Base-by-base conservation (phyloP, 257 asterid species). In the Coffea eugenioides region DNA sequence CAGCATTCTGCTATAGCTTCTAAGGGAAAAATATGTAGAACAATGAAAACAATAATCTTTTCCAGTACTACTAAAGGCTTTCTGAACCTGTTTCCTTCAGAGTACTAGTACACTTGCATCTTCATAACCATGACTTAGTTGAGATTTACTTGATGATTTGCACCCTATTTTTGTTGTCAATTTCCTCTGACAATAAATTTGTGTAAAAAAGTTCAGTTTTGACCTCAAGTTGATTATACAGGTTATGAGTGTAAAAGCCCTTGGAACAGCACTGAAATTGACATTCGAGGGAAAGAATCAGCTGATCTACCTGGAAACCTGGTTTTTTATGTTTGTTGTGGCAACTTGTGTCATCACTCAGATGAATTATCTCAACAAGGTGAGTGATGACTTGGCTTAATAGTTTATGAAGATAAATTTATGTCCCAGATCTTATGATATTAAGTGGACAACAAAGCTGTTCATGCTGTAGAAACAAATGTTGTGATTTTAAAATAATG, bases 161-260 rank as follows among this genome's bases (percentile, higher is more conserved):
- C 4, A 31, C 10, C 36, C 31, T 59, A 48, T n/a, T 21, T 10
- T 74, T 49, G 65, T 57, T 57, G 65, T 57, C 65, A 57, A 6
- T 54, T 25, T 49, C 20, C 48, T 46, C 20, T 62, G 31, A 21
- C 41, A 31, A 31, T 27, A 46, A 27, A 5, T 5, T 51, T 31
- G 4, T 31, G 31, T 67, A 34, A 34, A 46, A 9, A 72, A 31
- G 14, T 31, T 27, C 52, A 45, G 15, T 36, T 65, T 61, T 52
- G 3, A 75, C 67, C 51, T 71, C n/a, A 48, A 76, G 74, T 76
- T 78, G 39, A 36, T 62, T 80, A 48, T 54, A 14, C 90, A 92
- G 97, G 98, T 94, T 76, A 89, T 92, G 98, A 92, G 98, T 82
- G 97, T 91, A 65, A 94, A 92, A 88, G 97, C 98, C 72, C 93